A percentile compares a stretch with the other conserved stretches of the same genome.
Conservation (phyloP, 2,329 filamentous ascomycete genomes). For the Pseudocercospora eumusae region DNA sequence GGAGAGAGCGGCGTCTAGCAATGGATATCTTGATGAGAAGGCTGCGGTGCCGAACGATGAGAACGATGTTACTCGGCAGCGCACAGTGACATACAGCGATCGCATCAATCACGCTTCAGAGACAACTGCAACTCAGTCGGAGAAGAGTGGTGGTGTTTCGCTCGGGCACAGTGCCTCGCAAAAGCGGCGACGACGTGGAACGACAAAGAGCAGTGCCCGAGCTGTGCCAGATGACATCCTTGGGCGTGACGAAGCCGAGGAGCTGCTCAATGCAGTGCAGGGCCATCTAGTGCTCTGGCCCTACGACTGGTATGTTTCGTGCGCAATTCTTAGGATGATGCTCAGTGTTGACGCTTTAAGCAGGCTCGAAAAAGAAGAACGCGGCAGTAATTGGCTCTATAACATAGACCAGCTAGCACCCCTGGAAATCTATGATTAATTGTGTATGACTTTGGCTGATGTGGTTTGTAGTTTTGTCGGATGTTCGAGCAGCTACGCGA, state of each 20-base stretch:
- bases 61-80: conserved; percentile 36
- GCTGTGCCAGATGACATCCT: conserved; percentile 73
- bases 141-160: conserved; percentile 2
- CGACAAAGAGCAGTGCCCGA: conserved; percentile 67
- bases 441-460: not conserved
- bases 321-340: not conserved
- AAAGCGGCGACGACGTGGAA: conserved; percentile 66
- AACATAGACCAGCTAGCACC: conserved; percentile 95
- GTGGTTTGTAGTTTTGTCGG: not conserved
- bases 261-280: conserved; percentile 77
- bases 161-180: conserved; percentile 46
- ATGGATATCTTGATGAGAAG: conserved; percentile 38
- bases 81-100: conserved; percentile 40
- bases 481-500: not conserved
- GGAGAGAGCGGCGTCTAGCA: conserved; percentile 15
- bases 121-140: conserved; percentile 35
- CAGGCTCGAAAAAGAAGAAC: conserved; percentile 82
- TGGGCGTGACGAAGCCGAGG: conserved; percentile 73
- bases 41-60: conserved; percentile 34
- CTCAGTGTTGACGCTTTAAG: conserved; percentile 20
- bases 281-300: conserved; percentile 89
- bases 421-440: conserved; percentile 76
- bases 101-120: conserved; percentile 34
- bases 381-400: conserved; percentile 93
- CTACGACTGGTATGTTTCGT: conserved; percentile 72